Base-by-base conservation (phyloP, 2,329 filamentous ascomycete species). In the Ophiosphaerella korrae region DNA sequence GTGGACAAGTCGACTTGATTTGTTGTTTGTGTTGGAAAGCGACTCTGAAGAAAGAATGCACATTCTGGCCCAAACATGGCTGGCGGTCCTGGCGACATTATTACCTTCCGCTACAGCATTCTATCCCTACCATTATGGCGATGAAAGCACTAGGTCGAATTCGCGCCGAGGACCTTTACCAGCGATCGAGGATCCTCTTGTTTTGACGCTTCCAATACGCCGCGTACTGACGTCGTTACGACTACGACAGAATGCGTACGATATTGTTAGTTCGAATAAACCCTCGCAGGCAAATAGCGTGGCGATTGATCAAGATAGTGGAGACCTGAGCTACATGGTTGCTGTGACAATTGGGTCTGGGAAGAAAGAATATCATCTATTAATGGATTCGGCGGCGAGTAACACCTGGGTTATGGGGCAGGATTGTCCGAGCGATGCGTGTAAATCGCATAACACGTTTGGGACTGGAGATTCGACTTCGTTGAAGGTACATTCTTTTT, bases 391-490 rank as follows among this genome's bases (percentile, higher is more conserved):
- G 1, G 82, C 81, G 7, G 79, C 80, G 12, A 77, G 79, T 14
- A 90, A 89, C 50, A 91, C 87, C 11, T 96, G 92, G 92, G 84
- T 96, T 16, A 94, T 94, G 84, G 84, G 87, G 26, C 78, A 84
- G 13, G 76, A 80, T 47, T 96, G 92, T 76, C 79, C 72, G 13
- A 84, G 84, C 3, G 72, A 79, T 21, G 83, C 89, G 4, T 96
- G 92, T 70, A 69, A 74, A 26, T 77, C 80, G 59, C 92, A 96
- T 71, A 85, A 85, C 63, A 84, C 82, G 0, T 93, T 90, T 66
- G 88, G 88, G 12, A 68, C 80, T 3, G 73, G 77, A 3, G 82
- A 88, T 57, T 96, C 91, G 3, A 81, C 76, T 41, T 85, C 86
- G 2, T 81, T 89, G 42, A 73, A 70, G 57, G 71, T 74, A 62